Evolutionary conservation across 352 stramenopile genomes (phyloP), one percentile per base, ranked within the genome.

Genomic region (Pythium sukuiense): DNA sequence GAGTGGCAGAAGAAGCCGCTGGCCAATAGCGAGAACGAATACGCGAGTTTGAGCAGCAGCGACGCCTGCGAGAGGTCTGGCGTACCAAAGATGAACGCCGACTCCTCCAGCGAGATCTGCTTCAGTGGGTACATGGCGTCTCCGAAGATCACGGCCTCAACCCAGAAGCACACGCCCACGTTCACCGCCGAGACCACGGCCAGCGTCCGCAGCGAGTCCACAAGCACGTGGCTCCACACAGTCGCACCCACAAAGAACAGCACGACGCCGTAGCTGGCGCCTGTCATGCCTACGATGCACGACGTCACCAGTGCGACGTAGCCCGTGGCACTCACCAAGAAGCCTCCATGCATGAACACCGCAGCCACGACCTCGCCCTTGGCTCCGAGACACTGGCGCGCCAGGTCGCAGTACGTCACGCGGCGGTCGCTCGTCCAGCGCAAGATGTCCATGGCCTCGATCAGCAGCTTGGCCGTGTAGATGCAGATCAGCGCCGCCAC

Each of bases 121-220:
- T 85, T 91, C 24, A 91, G 76, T 33, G 85, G 85, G 52, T 91
- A 93, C 82, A 90, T 91, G 59, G 85, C 85, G 64, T 93, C 85
- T 46, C 85, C 85, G 33, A 93, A 79, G 76, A 93, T 93, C 53
- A 93, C 72, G 35, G 80, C 79, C 61, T 93, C 85, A 63, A 93
- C 85, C 85, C 85, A 93, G 58, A 91, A 87, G 53, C 73, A 81
- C 37, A 93, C 59, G n/a, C 77, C 81, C n/a, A 93, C 81, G 63
- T 93, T 93, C 41, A 93, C 57, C 2, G 77, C 78, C 41, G 85
- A 93, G 35, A 93, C 63, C 33, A 80, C 30, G 11, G 81, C 80
- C 27, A 93, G 67, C 35, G 74, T 67, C 57, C 77, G 80, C 26
- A 91, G 77, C 56, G 81, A 90, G 27, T 77, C 75, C 52, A 89